Percentiles rank a stretch among this genome's conserved stretches.
These are phyloP conservation scores for Allium sativum DNA, from an alignment of 106 monocot genomes.

Conservation along the genomic window DNA sequence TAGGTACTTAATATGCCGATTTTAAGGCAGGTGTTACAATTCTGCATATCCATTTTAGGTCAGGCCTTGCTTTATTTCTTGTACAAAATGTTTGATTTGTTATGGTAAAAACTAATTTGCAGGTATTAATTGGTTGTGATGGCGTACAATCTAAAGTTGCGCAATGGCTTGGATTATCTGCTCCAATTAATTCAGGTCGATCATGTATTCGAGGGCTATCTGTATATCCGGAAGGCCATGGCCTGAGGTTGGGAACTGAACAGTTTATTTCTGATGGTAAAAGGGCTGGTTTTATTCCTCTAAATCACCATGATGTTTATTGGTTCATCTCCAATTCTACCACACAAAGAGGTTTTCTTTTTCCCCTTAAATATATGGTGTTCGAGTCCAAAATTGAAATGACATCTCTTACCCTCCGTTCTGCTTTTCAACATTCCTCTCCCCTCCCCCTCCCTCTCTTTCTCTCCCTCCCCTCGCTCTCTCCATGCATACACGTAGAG, in stretches of 20 bases:
- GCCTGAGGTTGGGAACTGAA: slow-evolving; percentile 3
- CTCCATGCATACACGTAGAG: too few relatives aligned
- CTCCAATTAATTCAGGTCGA: slow-evolving; percentile 24
- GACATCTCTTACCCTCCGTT: too few relatives aligned
- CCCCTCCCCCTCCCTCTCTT: too few relatives aligned
- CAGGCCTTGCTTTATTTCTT: too few relatives aligned
- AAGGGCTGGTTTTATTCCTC: slow-evolving; percentile 31
- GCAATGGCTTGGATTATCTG: slow-evolving; percentile 33
- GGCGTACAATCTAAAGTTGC: slow-evolving; percentile 47
- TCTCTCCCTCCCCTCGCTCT: too few relatives aligned
- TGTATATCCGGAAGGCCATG: slow-evolving; percentile 28
- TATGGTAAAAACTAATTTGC: background rate
- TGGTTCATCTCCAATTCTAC: slow-evolving; percentile 20
- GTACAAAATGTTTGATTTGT: too few relatives aligned
- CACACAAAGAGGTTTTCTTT: slow-evolving; percentile 8
- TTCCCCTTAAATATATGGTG: too few relatives aligned
- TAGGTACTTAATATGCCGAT: background rate
- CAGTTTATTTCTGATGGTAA: slow-evolving; percentile 20
- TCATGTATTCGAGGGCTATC: slow-evolving; percentile 23
- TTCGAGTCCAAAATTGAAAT: too few relatives aligned
- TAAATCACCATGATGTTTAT: slow-evolving; percentile 20
- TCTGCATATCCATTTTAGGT: background rate
- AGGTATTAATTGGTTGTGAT: slow-evolving; percentile 42
- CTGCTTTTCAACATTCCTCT: too few relatives aligned
- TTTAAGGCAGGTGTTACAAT: background rate